phyloP scores from a whole-genome alignment of 164 flowering plant genomes.

The Stephania yunnanensis region DNA sequence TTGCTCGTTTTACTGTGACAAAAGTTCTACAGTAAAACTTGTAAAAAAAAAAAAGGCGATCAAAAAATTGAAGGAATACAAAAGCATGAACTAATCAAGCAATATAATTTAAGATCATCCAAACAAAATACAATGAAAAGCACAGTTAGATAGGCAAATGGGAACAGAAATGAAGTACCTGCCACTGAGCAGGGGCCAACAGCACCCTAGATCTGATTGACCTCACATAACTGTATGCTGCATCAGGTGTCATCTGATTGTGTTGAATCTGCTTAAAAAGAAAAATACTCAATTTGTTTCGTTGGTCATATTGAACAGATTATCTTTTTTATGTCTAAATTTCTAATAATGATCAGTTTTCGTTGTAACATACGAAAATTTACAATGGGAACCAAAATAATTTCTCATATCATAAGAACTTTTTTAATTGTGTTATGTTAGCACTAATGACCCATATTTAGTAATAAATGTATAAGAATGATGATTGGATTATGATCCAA shows the following conservation, averaged over 20 bases:
- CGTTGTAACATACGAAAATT: no score
- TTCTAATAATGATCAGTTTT: no score
- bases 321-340: not conserved
- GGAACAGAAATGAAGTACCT: constrained; percentile 35
- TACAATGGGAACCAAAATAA: no score
- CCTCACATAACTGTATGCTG: constrained; percentile 58
- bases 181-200: constrained; percentile 79
- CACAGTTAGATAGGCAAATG: not conserved
- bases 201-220: constrained; percentile 80
- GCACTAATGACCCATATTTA: no score
- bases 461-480: no score
- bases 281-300: not conserved
- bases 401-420: no score
- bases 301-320: not conserved
- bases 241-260: constrained; percentile 74
- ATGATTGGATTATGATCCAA: no score
- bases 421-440: no score
- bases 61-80: not conserved
- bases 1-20: no score
- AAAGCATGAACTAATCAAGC: not conserved
- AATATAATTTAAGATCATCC: no score
- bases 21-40: not conserved
- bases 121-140: not conserved
- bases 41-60: not conserved
- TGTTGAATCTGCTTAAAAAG: constrained; percentile 48